Percentiles rank a stretch among this genome's conserved stretches.
Conservation (phyloP, 352 stramenopile genomes). For the Sclerospora graminicola region DNA sequence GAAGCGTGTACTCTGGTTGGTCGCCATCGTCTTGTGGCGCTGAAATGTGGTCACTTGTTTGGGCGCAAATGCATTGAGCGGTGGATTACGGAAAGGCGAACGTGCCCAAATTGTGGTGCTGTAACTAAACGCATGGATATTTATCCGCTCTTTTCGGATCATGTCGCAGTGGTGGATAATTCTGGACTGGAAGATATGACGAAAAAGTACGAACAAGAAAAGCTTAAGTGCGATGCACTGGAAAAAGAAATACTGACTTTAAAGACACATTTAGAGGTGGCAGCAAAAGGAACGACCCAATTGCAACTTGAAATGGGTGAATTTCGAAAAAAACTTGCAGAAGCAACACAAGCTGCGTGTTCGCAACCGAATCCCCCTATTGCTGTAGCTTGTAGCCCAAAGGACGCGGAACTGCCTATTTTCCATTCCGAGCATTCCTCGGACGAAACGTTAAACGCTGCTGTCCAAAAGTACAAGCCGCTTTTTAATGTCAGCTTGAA, state of each 20-base stretch:
- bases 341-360: no score
- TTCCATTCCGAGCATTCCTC: not conserved
- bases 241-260: slow-evolving; percentile 36
- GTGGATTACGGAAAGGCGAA: slow-evolving; percentile 47
- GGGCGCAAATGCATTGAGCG: slow-evolving; percentile 66
- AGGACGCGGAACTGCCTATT: not conserved
- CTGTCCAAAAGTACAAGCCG: slow-evolving; percentile 27
- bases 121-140: slow-evolving; percentile 42
- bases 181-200: slow-evolving; percentile 43
- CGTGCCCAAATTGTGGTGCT: slow-evolving; percentile 61
- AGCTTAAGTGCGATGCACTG: slow-evolving; percentile 25
- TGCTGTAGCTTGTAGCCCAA: not conserved
- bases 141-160: slow-evolving; percentile 49
- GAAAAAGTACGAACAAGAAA: slow-evolving; percentile 51
- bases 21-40: slow-evolving; percentile 54
- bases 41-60: slow-evolving; percentile 66
- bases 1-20: slow-evolving; percentile 50
- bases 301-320: slow-evolving; percentile 16
- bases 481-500: slow-evolving; percentile 26
- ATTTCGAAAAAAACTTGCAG: slow-evolving; percentile 21
- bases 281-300: slow-evolving; percentile 11
- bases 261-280: slow-evolving; percentile 30
- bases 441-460: slow-evolving; percentile 5
- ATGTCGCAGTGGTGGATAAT: slow-evolving; percentile 71
- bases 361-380: no score